Conservation (phyloP, 75 land plant species). For the Isoetes taiwanensis region DNA sequence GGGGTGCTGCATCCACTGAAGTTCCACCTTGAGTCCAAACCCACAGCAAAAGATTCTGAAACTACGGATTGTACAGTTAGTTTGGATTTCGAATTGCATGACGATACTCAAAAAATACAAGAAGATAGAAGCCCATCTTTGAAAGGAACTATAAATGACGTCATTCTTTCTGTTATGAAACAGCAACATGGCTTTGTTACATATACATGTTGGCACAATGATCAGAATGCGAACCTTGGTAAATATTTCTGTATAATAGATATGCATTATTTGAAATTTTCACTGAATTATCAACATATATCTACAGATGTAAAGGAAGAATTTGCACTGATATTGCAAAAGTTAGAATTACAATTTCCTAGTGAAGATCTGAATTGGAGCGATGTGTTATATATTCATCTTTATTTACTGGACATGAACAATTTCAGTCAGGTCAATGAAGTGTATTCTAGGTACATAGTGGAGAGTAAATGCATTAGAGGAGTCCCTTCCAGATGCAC, state of each 20-base stretch:
- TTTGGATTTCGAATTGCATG: too few species aligned
- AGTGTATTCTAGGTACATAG: conserved; percentile 52
- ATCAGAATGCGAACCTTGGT: too few species aligned
- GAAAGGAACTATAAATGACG: too few species aligned
- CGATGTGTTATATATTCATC: conserved; percentile 73
- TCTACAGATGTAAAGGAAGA: conserved; percentile 35
- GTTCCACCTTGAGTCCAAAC: conserved; percentile 64
- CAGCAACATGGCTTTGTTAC: too few species aligned
- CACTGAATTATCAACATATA: too few species aligned
- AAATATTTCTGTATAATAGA: neutral
- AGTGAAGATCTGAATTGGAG: conserved; percentile 46
- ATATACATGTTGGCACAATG: too few species aligned
- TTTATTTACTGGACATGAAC: conserved; percentile 71
- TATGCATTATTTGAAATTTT: too few species aligned
- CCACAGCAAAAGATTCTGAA: too few species aligned
- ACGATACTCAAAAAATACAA: too few species aligned
- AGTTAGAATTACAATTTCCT: conserved; percentile 34
- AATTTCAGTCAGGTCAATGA: conserved; percentile 60
- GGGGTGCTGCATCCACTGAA: conserved; percentile 75
- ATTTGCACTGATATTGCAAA: conserved; percentile 30
- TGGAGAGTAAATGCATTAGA: conserved; percentile 50
- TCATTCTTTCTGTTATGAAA: too few species aligned
- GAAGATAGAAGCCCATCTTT: too few species aligned
- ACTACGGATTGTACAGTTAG: too few species aligned
- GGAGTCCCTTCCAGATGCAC: conserved; percentile 96